Evolutionary conservation across 352 stramenopile species (phyloP).

Genomic region (Globisporangium iwayamae): DNA sequence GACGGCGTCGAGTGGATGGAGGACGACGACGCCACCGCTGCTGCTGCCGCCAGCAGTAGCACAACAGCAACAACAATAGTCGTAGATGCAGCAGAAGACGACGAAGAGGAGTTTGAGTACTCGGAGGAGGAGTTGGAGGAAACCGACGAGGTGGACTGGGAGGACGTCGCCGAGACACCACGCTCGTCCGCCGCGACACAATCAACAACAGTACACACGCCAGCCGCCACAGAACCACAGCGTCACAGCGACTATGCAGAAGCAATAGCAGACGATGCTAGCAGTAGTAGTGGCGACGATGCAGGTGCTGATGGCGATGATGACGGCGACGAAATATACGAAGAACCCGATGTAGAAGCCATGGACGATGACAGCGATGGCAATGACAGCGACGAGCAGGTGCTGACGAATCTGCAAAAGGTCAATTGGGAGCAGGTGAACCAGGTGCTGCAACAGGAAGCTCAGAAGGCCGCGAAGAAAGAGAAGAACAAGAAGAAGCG

Average conservation of each 20-base stretch:
- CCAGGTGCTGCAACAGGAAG: conserved; percentile 34
- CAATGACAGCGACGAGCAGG: conserved; percentile 8
- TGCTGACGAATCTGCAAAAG: conserved; percentile 27
- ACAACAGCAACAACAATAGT: background rate
- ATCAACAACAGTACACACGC: background rate
- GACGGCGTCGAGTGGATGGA: conserved; percentile 6
- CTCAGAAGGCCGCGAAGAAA: conserved; percentile 13
- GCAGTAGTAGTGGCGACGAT: background rate
- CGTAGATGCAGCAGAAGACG: conserved; percentile 18
- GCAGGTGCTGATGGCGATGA: background rate
- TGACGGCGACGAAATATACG: conserved; percentile 6
- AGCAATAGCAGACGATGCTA: background rate
- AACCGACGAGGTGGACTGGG: conserved; percentile 61
- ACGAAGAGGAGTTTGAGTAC: conserved; percentile 54
- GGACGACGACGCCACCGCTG: background rate
- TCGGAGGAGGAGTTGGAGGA: conserved; percentile 45
- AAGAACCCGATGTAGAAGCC: conserved; percentile 20
- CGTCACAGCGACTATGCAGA: background rate
- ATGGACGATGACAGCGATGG: conserved; percentile 16
- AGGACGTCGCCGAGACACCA: conserved; percentile 32
- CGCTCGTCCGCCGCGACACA: background rate
- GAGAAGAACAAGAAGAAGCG: conserved; percentile 20
- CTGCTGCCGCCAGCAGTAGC: background rate
- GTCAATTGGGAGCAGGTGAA: conserved; percentile 78
- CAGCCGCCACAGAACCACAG: background rate